Percentiles rank a stretch among this genome's conserved stretches.
Evolutionary conservation across 768 basidiomycete species (phyloP).

Genomic region (Serendipita vermifera): DNA sequence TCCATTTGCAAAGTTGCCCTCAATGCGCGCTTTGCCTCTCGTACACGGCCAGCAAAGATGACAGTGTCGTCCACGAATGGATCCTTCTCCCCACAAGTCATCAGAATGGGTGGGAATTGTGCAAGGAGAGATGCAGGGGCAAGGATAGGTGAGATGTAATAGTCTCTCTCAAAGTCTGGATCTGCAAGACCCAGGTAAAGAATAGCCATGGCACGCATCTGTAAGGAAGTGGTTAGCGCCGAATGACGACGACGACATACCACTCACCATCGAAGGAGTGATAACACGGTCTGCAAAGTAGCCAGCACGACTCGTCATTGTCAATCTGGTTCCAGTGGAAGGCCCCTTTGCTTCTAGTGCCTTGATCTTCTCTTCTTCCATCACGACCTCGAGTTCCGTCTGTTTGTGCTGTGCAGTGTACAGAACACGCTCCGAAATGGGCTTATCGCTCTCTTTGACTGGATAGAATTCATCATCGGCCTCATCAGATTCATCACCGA

Average conservation of each 20-base stretch:
- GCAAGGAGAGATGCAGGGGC: slow-evolving; percentile 73
- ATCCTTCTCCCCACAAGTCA: slow-evolving; percentile 92
- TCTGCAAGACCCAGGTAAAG: slow-evolving; percentile 86
- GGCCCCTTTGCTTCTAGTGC: slow-evolving; percentile 23
- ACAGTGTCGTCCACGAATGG: slow-evolving; percentile 97
- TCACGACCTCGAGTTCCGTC: slow-evolving; percentile 6
- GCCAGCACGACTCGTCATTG: slow-evolving; percentile 89
- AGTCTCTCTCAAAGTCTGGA: slow-evolving; percentile 91
- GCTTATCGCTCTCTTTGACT: slow-evolving; percentile 55
- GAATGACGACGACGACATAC: not conserved
- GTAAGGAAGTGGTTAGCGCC: slow-evolving; percentile 12
- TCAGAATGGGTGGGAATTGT: slow-evolving; percentile 83
- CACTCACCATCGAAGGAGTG: slow-evolving; percentile 86
- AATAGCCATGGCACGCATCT: slow-evolving; percentile 99
- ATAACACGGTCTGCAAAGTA: slow-evolving; percentile 91
- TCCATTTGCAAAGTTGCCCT: slow-evolving; percentile 57
- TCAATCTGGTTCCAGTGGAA: slow-evolving; percentile 73
- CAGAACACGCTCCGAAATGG: slow-evolving; percentile 60
- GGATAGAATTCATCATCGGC: slow-evolving; percentile 37
- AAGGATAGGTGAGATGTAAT: slow-evolving; percentile 90
- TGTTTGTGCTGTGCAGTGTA: slow-evolving; percentile 22
- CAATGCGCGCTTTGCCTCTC: slow-evolving; percentile 83
- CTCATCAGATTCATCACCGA: slow-evolving; percentile 39
- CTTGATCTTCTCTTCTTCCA: slow-evolving; percentile 20
- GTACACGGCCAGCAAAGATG: slow-evolving; percentile 87